These are phyloP conservation scores for Solanum habrochaites DNA, from an alignment of 257 asterid genomes.

Conservation along the genomic window DNA sequence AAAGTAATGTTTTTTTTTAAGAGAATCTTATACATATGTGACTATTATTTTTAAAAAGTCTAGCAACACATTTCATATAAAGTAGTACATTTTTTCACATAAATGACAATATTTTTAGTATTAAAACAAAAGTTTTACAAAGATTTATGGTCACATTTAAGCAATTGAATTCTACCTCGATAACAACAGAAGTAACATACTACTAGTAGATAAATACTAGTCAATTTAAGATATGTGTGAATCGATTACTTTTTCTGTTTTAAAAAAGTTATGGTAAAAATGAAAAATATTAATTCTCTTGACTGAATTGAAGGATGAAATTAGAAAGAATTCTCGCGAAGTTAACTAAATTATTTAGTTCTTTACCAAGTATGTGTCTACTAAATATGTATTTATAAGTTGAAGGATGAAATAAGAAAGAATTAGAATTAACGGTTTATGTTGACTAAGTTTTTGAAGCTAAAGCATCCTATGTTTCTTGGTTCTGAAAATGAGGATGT, in stretches of 20 bases:
- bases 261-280: conserved; percentile 38
- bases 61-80: neutral
- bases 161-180: neutral
- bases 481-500: too few relatives aligned
- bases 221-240: neutral
- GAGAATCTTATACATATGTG: neutral
- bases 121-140: neutral
- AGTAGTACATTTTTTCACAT: neutral
- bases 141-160: neutral
- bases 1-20: neutral
- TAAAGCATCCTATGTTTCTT: too few relatives aligned
- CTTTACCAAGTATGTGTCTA: neutral
- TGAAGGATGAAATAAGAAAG: conserved; percentile 39
- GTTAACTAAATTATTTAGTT: conserved; percentile 17
- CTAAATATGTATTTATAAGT: conserved; percentile 2
- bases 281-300: conserved; percentile 55
- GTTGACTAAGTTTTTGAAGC: neutral
- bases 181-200: neutral
- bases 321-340: conserved; percentile 43
- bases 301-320: conserved; percentile 40
- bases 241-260: too few relatives aligned
- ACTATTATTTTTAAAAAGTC: neutral
- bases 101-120: neutral
- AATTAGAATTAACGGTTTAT: conserved; percentile 23
- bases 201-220: too few relatives aligned